Conservation (phyloP, 176 grass and related monocot species). For the Zoysia japonica region DNA sequence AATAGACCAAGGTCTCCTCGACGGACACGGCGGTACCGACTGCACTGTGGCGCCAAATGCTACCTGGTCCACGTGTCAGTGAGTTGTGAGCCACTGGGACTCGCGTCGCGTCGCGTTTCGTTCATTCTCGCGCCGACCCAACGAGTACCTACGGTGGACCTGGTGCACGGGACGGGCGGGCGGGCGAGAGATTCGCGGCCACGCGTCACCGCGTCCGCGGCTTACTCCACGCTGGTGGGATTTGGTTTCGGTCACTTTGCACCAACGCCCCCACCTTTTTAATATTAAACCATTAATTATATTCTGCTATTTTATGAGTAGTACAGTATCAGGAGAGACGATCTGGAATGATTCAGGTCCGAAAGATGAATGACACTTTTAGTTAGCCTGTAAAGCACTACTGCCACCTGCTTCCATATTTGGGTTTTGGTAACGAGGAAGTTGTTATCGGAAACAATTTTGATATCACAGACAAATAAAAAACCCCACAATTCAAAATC, state of each 20-base stretch:
- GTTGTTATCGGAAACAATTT: no score
- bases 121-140: neutral
- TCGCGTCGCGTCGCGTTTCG: neutral
- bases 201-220: constrained; percentile 1
- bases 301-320: neutral
- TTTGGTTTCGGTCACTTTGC: neutral
- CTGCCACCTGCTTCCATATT: neutral
- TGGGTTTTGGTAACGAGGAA: no score
- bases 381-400: neutral
- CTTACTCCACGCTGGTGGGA: neutral
- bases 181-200: constrained; percentile 10
- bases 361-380: neutral
- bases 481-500: no score
- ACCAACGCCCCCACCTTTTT: neutral
- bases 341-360: no score
- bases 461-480: no score
- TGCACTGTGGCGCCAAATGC: no score
- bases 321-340: neutral
- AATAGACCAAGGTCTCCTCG: no score
- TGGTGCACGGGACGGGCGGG: neutral
- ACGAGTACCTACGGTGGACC: neutral
- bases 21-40: no score
- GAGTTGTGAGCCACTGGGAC: no score
- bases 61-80: no score
- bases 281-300: neutral